Base-by-base conservation (phyloP, 148 eudicot species). In the Polygonum aviculare region DNA sequence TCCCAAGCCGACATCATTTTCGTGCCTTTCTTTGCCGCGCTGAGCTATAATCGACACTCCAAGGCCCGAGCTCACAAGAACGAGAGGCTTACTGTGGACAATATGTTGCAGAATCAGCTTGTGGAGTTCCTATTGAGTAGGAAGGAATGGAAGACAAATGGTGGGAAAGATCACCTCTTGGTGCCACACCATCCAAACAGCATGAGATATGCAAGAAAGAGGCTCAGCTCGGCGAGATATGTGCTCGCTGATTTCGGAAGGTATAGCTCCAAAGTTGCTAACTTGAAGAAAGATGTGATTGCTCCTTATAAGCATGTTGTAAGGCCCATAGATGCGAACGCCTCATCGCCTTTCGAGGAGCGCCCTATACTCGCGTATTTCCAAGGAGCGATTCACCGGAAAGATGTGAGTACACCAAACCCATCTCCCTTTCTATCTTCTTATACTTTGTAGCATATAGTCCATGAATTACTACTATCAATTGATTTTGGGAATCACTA, bases 171-270 rank as follows among this genome's bases (percentile, higher is more conserved):
- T 80, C 98, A 94, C 77, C 55, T 92, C 36, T 89, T 94, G 2
- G 77, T 90, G n/a, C 96, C 98, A 9, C 98, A 92, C 78, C 98
- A 94, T 83, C 98, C 98, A 2, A 94, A 94, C 79, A 94, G 97
- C 78, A 82, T 94, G 92, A 54, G 90, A 77, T 79, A 69, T 80
- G 96, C 90, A 0, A 83, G 97, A 55, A 85, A 76, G 77, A 88
- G 87, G 83, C 76, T 92, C 59, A 87, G 90, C 12, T 86, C 96
- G 12, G 92, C 93, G 1, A 88, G 85, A 83, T 87, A 87, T 78
- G 84, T 94, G 76, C 96, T 92, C 80, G 92, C 97, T 21, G 97
- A 92, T 85, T 92, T 94, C 69, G 98, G 94, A 21, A 91, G 99
- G 80, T 92, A 95, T 75, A 82, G 79, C 5, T 74, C 67, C 33